Base-by-base conservation (phyloP, 768 basidiomycete genomes). In the Lactifluus echinatus region DNA sequence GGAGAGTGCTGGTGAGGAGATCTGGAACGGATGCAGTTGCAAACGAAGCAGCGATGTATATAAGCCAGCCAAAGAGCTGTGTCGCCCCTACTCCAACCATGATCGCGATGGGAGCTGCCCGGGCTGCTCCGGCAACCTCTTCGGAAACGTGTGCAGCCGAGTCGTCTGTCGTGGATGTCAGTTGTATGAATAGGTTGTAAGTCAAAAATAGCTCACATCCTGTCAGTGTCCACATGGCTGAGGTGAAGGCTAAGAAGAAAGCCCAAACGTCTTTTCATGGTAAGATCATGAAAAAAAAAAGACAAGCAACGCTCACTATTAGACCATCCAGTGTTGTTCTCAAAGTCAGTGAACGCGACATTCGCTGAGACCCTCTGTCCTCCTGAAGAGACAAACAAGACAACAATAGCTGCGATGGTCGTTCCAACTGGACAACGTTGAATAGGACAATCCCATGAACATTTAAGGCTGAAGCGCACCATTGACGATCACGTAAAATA, bases 211-310 rank as follows among this genome's bases (percentile, higher is more conserved):
- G 69, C 83, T 63, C 53, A 86, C 85, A 88, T 59, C 85, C 86
- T 2, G 86, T 87, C 54, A 88, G 69, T 3, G 84, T 86, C 85
- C 85, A 87, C 86, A 87, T 87, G 0, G 85, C 83, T 1, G 86
- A 74, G 0, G 84, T 85, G 65, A 88, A 87, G 0, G 86, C 76
- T 44, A 87, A 66, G 60, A 87, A 72, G 67, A 87, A 87, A 1
- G 85, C 83, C 85, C 85, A 87, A 14, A 81, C 83, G 68, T 76
- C 85, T 87, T 63, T n/a, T 37, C 29, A 26, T 21, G 14, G 50
- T 45, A 33, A 29, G 31, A 47, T 26, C 34, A 21, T 19, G 19
- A 15, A 4, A 21, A n/a, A 28, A 8, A 31, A 34, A 34, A 11
- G 31, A 45, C 17, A 3, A 42, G 4, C 15, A 50, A 2, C 51